Base-by-base conservation (phyloP, 306 rosid species). In the Gleditsia sinensis region DNA sequence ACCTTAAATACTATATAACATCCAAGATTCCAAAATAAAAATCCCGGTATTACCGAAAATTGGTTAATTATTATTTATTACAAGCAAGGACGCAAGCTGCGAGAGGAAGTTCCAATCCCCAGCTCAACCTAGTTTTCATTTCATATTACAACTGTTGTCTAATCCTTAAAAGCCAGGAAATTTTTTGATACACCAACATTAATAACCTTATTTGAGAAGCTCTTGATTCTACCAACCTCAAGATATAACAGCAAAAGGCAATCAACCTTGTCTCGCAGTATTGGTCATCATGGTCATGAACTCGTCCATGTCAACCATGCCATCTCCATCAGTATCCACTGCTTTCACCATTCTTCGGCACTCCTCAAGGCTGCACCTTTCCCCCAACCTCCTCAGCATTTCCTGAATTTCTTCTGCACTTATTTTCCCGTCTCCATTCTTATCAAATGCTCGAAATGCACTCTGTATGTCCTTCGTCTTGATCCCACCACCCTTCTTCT, bases 251-350 rank as follows among this genome's bases (percentile, higher is more conserved):
- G 14, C 20, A 14, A 68, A 28, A 28, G 45, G 34, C 68, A 33
- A 30, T 78, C 72, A 83, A 61, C 36, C 68, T 11, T 16, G 71
- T 53, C 81, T 78, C 62, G 81, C 10, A 66, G 87, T n/a, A 72
- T 3, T 69, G 83, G 94, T 86, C 99, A 94, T 92, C 97, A 92
- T 92, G 60, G 67, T 74, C 83, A 81, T 85, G 77, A 91, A 94
- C 84, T 94, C 97, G 28, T 94, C 83, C 78, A 94, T 80, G 81
- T 83, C 83, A 27, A 94, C 95, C 96, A 94, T 76, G 33, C 91
- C 96, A 72, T 94, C 99, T 30, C 93, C 92, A 61, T 94, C 81
- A 0, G 70, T 83, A 71, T 94, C 99, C 27, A 94, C 97, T 0
- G 93, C 93, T 75, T 83, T 86, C 71, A 94, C 97, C 93, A 94